Evolutionary conservation across 805 yeast species (phyloP).

Genomic region (Lipomyces chichibuensis): DNA sequence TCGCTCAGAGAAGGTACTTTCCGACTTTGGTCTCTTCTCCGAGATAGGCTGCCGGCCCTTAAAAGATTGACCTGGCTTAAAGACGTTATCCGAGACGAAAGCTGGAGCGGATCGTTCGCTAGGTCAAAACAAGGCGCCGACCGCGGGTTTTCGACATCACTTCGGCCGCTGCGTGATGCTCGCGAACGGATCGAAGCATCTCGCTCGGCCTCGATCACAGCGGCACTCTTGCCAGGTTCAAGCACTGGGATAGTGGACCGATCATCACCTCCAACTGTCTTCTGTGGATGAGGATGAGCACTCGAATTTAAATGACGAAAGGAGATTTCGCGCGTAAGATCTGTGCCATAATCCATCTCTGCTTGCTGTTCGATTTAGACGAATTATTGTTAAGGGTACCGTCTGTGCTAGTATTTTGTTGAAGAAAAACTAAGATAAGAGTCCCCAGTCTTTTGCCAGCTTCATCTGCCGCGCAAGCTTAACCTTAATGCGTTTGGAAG

Average conservation of each 20-base stretch:
- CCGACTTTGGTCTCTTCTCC: neutral
- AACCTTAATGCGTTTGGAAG: too few species aligned
- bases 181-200: neutral
- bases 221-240: neutral
- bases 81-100: conserved; percentile 4
- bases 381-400: too few species aligned
- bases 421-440: too few species aligned
- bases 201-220: neutral
- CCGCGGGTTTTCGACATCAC: conserved; percentile 5
- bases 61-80: conserved; percentile 1
- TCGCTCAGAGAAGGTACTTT: neutral
- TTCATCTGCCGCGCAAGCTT: too few species aligned
- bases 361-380: too few species aligned
- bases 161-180: neutral
- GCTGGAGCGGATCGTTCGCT: conserved; percentile 8
- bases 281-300: too few species aligned
- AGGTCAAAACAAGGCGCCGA: neutral
- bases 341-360: too few species aligned
- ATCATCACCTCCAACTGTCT: neutral
- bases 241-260: neutral
- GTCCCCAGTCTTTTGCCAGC: too few species aligned
- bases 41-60: neutral
- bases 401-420: too few species aligned
- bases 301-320: too few species aligned
- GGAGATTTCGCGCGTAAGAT: too few species aligned